Conservation (phyloP, 225 moss, liverwort and hornwort genomes). For the Lunularia cruciata region DNA sequence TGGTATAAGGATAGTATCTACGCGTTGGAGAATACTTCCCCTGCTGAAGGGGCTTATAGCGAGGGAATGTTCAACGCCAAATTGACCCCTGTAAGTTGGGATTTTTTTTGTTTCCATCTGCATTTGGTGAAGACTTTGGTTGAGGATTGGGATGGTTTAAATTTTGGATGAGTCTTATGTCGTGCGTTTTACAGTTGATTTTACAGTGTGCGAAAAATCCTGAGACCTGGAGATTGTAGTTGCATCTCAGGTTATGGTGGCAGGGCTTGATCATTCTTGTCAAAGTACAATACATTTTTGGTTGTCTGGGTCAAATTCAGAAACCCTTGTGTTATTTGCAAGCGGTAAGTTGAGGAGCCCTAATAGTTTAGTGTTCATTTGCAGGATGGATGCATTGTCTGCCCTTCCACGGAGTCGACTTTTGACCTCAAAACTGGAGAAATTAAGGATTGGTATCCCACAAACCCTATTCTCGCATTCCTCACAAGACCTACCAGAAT, state of each 20-base stretch:
- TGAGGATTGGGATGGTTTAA: neutral
- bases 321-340: too few relatives aligned
- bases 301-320: too few relatives aligned
- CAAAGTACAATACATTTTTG: too few relatives aligned
- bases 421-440: slow-evolving; percentile 90
- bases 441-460: slow-evolving; percentile 87
- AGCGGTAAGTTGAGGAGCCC: too few relatives aligned
- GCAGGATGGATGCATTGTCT: slow-evolving; percentile 80
- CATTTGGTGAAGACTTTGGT: neutral
- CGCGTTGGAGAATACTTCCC: slow-evolving; percentile 88
- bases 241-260: too few relatives aligned
- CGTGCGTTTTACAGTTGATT: too few relatives aligned
- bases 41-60: slow-evolving; percentile 92
- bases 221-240: neutral
- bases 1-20: slow-evolving; percentile 92
- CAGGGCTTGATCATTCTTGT: too few relatives aligned
- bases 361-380: too few relatives aligned
- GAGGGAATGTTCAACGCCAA: slow-evolving; percentile 91
- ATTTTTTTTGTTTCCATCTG: neutral
- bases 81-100: slow-evolving; percentile 66
- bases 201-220: too few relatives aligned
- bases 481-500: slow-evolving; percentile 73
- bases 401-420: slow-evolving; percentile 88
- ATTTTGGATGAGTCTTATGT: neutral
- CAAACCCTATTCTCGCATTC: slow-evolving; percentile 74